Evolutionary conservation across 192 early-diverging fungal species (phyloP).

Genomic region (Endogone sp.): DNA sequence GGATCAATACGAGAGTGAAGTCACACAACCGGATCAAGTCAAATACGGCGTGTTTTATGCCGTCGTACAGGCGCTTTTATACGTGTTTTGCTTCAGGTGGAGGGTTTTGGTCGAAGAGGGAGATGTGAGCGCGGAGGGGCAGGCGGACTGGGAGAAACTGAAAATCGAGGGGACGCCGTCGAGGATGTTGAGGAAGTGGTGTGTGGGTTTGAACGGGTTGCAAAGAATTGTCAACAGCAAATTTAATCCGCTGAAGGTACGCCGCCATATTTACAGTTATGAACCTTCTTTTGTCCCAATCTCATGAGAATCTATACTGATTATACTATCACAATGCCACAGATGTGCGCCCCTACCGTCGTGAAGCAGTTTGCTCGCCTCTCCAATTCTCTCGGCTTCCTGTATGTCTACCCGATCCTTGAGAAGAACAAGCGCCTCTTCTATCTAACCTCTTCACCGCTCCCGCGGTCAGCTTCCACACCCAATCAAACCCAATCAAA

Average conservation of each 20-base stretch:
- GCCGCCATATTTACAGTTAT: neutral
- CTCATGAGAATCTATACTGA: too few species aligned
- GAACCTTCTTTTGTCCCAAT: too few species aligned
- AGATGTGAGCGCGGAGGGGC: slow-evolving; percentile 16
- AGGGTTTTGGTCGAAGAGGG: slow-evolving; percentile 59
- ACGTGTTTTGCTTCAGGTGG: slow-evolving; percentile 96
- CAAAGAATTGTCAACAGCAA: slow-evolving; percentile 71
- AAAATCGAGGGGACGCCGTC: slow-evolving; percentile 17
- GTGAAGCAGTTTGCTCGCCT: slow-evolving; percentile 86
- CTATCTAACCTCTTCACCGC: slow-evolving; percentile 12
- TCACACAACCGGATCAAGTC: slow-evolving; percentile 46
- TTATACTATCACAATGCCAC: neutral
- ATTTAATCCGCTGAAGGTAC: slow-evolving; percentile 69
- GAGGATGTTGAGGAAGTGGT: slow-evolving; percentile 46
- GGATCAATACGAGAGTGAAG: slow-evolving; percentile 52
- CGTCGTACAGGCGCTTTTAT: slow-evolving; percentile 83
- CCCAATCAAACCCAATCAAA: slow-evolving; percentile 6
- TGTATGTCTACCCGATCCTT: slow-evolving; percentile 81
- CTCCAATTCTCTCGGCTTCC: slow-evolving; percentile 72
- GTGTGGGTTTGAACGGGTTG: slow-evolving; percentile 58
- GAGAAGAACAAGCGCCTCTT: slow-evolving; percentile 56
- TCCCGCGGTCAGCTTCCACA: neutral
- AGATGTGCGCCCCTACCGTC: slow-evolving; percentile 70
- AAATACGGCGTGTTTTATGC: slow-evolving; percentile 82
- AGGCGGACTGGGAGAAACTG: slow-evolving; percentile 11